Conservation (phyloP, 176 grass and related monocot genomes). For the Phoenix dactylifera region DNA sequence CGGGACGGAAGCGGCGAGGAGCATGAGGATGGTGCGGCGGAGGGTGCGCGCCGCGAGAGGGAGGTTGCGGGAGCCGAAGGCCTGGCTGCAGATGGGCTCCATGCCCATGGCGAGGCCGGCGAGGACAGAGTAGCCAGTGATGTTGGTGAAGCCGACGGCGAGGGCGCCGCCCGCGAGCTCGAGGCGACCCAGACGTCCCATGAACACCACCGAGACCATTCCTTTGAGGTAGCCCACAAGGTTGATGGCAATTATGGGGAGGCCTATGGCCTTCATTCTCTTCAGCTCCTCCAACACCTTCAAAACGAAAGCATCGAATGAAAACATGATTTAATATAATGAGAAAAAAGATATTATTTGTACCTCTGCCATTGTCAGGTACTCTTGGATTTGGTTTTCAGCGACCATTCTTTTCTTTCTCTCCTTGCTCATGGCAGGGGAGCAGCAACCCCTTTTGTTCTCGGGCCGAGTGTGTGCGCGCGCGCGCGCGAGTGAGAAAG, state of each 20-base stretch:
- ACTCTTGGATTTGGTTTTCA: not conserved
- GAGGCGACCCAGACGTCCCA: constrained; percentile 14
- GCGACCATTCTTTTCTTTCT: not conserved
- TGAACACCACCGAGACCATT: constrained; percentile 17
- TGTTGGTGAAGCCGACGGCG: constrained; percentile 21
- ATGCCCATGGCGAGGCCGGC: constrained; percentile 17
- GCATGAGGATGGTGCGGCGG: constrained; percentile 2
- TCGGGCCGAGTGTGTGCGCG: not conserved
- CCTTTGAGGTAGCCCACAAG: constrained; percentile 9
- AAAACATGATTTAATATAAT: not conserved
- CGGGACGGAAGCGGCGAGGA: constrained; percentile 8
- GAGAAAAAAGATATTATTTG: not conserved
- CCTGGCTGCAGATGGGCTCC: constrained; percentile 26
- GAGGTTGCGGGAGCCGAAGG: constrained; percentile 23
- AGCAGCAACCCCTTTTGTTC: no score
- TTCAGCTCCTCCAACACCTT: constrained; percentile 14
- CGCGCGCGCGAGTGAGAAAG: not conserved
- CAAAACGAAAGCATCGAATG: no score
- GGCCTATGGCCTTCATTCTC: constrained; percentile 16
- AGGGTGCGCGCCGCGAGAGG: constrained; percentile 4
- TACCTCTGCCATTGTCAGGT: not conserved
- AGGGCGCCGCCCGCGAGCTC: constrained; percentile 20
- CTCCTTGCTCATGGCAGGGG: no score
- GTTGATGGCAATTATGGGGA: constrained; percentile 16
- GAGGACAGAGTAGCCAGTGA: constrained; percentile 25